Base-by-base conservation (phyloP, 2,329 filamentous ascomycete species). In the Aspergillus pseudoviridinutans region DNA sequence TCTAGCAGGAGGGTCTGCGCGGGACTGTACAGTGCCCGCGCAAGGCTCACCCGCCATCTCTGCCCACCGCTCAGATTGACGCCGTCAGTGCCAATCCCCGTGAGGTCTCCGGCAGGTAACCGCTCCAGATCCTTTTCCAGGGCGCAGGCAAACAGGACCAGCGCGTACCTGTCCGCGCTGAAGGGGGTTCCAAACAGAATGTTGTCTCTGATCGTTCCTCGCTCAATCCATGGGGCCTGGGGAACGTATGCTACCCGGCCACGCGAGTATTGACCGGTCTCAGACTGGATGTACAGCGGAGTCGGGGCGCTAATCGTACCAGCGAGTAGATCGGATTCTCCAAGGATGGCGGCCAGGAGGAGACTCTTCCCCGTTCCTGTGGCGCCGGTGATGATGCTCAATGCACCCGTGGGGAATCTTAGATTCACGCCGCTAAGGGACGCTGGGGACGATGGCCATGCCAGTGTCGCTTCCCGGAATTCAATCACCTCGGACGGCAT, bases 61-160 rank as follows among this genome's bases (percentile, higher is more conserved):
- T 95, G 91, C 0, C 91, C 91, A 61, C 91, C 91, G 60, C 87
- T 91, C 6, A 95, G 78, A 64, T 93, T 92, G 64, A 94, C 90
- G 6, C 91, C 91, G 60, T 93, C 92, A 2, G 89, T 88, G 10
- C 91, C 91, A 53, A 95, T 90, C 66, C 92, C 89, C 0, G 91
- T 95, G 50, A 84, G 75, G 64, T 94, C 90, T 3, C 90, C 90
- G 67, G 93, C 88, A 0, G 84, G 77, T 17, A 95, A 80, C 78
- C 91, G 90, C 17, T 87, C 83, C 32, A 95, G 76, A 64, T 95
- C 91, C 67, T 90, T 90, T 53, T 82, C 82, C 47, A 95, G 70
- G 0, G 89, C 89, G 59, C 90, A 94, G 2, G 87, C 88, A 38
- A 85, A 80, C 7, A 92, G 72, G 0, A 91, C 90, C 64, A 86